These are phyloP conservation scores for Sclerotinia minor DNA, from an alignment of 2,329 filamentous ascomycete genomes.

Conservation along the genomic window DNA sequence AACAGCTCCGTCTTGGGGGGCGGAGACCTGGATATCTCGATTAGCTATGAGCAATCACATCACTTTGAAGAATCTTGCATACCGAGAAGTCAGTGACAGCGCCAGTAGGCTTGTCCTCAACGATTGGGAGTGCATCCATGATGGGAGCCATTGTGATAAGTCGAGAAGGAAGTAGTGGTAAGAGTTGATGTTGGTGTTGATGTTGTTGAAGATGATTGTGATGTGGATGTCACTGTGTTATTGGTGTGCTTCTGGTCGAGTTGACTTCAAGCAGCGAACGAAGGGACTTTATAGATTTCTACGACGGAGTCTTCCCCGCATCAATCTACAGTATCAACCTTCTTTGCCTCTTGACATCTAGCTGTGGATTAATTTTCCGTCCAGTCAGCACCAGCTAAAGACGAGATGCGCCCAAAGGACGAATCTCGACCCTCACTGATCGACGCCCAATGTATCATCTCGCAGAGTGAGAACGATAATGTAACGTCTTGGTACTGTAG, in stretches of 20 bases:
- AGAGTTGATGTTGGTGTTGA: conserved; percentile 3
- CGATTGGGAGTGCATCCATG: conserved; percentile 16
- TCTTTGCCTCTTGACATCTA: not conserved
- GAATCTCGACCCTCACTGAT: conserved; percentile 19
- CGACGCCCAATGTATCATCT: conserved; percentile 16
- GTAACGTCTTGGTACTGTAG: conserved; percentile 19
- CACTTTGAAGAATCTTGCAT: not conserved
- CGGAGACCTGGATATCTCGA: not conserved
- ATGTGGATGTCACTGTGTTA: conserved; percentile 4
- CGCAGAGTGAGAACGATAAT: conserved; percentile 8
- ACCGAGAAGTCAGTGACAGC: conserved; percentile 8
- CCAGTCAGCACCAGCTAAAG: conserved; percentile 4
- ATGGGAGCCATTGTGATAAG: conserved; percentile 18
- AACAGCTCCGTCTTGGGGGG: not conserved
- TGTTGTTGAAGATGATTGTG: conserved; percentile 13
- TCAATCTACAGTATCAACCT: not conserved
- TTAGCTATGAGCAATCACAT: not conserved
- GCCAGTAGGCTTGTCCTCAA: conserved; percentile 2
- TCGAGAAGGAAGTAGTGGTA: conserved; percentile 5
- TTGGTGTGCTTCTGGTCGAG: conserved; percentile 7
- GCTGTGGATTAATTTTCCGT: conserved; percentile 12
- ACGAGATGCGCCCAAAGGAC: not conserved
- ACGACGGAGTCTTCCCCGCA: not conserved
- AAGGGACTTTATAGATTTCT: conserved; percentile 14
- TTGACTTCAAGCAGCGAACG: conserved; percentile 3